phyloP scores from a whole-genome alignment of 2,329 filamentous ascomycete species.

The Alternaria incomplexa region DNA sequence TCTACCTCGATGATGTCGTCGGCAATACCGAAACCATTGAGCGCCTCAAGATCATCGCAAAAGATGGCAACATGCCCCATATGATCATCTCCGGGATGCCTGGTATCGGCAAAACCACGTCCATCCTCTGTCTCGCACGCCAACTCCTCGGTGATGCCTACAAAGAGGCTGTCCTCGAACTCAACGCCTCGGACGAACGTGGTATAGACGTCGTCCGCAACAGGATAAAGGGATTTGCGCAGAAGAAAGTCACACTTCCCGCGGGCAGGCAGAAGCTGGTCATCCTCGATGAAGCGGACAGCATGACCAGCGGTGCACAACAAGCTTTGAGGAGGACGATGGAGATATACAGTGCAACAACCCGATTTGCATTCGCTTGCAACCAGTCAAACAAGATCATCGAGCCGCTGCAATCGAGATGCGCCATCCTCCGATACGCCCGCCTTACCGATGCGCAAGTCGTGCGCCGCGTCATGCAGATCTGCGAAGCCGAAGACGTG shows the following conservation, averaged over 20 bases:
- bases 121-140: conserved; percentile 87
- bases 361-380: conserved; percentile 95
- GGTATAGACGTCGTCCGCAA: conserved; percentile 98
- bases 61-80: conserved; percentile 99
- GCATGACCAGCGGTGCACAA: conserved; percentile 95
- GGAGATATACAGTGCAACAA: conserved; percentile 98
- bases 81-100: conserved; percentile 99
- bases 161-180: conserved; percentile 94
- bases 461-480: conserved; percentile 87
- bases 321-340: conserved; percentile 94
- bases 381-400: conserved; percentile 99
- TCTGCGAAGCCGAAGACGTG: conserved; percentile 90
- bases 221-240: conserved; percentile 96
- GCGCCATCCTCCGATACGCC: conserved; percentile 92
- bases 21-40: conserved; percentile 98
- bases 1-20: conserved; percentile 95
- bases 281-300: conserved; percentile 95
- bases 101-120: conserved; percentile 98
- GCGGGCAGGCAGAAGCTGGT: conserved; percentile 92
- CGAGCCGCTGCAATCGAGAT: conserved; percentile 95
- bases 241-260: conserved; percentile 97
- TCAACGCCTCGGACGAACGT: conserved; percentile 96
- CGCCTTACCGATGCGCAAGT: conserved; percentile 92
- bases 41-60: conserved; percentile 95
- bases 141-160: conserved; percentile 92